These are phyloP conservation scores for Aspergillus eucalypticola DNA, from an alignment of 2,329 filamentous ascomycete species.

Conservation along the genomic window DNA sequence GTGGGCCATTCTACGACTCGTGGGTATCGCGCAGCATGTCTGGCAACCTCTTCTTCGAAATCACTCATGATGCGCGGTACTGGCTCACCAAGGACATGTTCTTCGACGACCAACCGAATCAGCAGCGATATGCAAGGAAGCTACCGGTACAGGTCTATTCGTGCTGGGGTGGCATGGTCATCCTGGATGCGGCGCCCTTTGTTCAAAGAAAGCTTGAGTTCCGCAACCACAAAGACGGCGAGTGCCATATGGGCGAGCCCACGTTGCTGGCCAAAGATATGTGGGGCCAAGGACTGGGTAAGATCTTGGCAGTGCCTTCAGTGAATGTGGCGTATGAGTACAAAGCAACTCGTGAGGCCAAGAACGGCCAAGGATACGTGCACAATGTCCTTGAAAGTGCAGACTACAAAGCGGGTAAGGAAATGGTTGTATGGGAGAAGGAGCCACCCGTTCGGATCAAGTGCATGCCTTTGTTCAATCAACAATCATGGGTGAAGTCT, in stretches of 20 bases:
- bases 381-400: not conserved
- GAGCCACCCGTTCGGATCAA: not conserved
- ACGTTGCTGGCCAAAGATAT: not conserved
- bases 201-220: not conserved
- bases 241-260: constrained; percentile 1
- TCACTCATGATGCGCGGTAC: not conserved
- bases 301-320: not conserved
- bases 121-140: not conserved
- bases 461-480: constrained; percentile 4
- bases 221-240: not conserved
- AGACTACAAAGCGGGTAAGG: not conserved
- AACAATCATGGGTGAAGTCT: constrained; percentile 1
- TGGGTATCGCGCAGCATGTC: constrained; percentile 2
- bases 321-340: constrained; percentile 3
- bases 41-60: not conserved
- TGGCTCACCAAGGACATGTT: constrained; percentile 2
- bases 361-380: not conserved
- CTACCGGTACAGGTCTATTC: not conserved
- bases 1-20: not conserved
- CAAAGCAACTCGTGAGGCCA: not conserved
- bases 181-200: not conserved
- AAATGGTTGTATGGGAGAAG: not conserved
- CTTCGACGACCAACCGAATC: not conserved
- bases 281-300: not conserved
- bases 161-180: constrained; percentile 3